Percentiles rank a stretch among this genome's conserved stretches.
Conservation (phyloP, 805 yeast genomes). For the Saccharomycopsis fermentans region DNA sequence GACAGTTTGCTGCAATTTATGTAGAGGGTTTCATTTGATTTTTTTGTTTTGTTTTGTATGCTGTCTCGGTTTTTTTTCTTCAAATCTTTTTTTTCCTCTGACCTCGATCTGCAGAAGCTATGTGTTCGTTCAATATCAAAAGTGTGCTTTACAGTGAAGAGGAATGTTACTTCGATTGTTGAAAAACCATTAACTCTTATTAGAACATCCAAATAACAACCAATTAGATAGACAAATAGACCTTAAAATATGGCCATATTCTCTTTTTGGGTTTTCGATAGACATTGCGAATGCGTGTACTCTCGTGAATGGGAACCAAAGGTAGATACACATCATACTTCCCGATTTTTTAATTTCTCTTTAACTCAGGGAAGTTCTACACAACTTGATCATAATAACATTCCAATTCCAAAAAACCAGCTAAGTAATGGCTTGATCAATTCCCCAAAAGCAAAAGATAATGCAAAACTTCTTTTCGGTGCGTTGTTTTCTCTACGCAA, state of each 20-base stretch:
- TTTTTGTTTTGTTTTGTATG: too few species aligned
- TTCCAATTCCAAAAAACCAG: conserved; percentile 21
- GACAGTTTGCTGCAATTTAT: neutral
- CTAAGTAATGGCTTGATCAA: conserved; percentile 33
- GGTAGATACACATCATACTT: conserved; percentile 17
- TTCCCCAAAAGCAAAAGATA: conserved; percentile 51
- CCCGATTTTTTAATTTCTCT: conserved; percentile 19
- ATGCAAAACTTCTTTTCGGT: conserved; percentile 78
- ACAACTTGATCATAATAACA: conserved; percentile 3
- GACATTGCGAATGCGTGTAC: conserved; percentile 86
- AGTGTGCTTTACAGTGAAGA: too few species aligned
- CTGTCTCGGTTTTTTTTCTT: neutral
- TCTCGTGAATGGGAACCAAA: conserved; percentile 56
- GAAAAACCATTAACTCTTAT: too few species aligned
- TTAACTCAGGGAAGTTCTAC: conserved; percentile 18
- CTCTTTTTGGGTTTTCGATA: conserved; percentile 84
- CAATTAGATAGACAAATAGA: neutral
- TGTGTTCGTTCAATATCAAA: too few species aligned
- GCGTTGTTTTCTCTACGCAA: conserved; percentile 70
- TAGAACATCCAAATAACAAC: neutral
- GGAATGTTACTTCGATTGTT: too few species aligned
- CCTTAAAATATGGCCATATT: conserved; percentile 46
- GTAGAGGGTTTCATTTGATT: neutral
- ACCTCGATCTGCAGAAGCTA: neutral
- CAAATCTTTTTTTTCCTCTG: neutral